A percentile compares a stretch with the other conserved stretches of the same genome.
Evolutionary conservation across 2,329 filamentous ascomycete species (phyloP).

Genomic region (Cadophora gregata): DNA sequence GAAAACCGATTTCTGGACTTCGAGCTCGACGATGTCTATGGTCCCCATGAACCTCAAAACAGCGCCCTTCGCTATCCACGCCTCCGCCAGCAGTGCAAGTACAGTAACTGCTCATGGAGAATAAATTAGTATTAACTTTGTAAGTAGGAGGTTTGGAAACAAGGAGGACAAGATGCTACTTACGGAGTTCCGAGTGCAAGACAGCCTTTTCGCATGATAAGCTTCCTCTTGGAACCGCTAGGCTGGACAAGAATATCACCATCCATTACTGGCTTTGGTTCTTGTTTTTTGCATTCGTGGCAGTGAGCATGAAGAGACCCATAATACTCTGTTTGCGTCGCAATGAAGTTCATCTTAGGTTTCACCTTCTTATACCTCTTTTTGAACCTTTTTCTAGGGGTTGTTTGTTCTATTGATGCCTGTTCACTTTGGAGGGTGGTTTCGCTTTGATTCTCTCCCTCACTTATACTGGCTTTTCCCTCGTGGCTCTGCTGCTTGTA

Average conservation of each 20-base stretch:
- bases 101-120: conserved; percentile 3
- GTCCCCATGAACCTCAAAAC: conserved; percentile 1
- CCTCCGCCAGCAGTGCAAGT: conserved; percentile 12
- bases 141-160: not conserved
- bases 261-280: not conserved
- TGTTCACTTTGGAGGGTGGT: not conserved
- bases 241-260: not conserved
- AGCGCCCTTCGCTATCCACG: conserved; percentile 7
- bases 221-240: conserved; percentile 2
- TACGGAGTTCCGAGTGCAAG: conserved; percentile 7
- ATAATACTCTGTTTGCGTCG: conserved; percentile 5
- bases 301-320: conserved; percentile 5
- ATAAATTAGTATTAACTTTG: conserved; percentile 1
- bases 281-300: conserved; percentile 11
- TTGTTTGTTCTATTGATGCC: not conserved
- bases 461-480: not conserved
- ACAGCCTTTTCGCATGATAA: conserved; percentile 1
- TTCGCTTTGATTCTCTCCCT: not conserved
- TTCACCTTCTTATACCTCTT: not conserved
- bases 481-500: conserved; percentile 6
- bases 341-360: conserved; percentile 10
- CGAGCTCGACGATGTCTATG: not conserved
- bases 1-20: not conserved
- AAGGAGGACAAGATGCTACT: not conserved
- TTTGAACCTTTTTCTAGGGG: not conserved